Evolutionary conservation across 2,329 filamentous ascomycete genomes (phyloP).

Genomic region (Xylaria sp.): DNA sequence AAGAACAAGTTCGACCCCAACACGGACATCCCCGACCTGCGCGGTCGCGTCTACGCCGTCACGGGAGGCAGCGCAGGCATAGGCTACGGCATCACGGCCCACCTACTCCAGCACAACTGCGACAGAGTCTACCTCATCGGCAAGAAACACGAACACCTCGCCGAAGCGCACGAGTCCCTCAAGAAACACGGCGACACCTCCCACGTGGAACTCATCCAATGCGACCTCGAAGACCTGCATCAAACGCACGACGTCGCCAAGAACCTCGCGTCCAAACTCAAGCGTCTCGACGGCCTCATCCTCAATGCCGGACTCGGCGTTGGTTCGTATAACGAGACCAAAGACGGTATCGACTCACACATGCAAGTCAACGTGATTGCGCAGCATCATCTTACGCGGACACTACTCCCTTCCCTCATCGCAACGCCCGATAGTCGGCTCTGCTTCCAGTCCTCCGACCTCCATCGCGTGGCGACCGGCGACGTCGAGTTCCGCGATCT

Average conservation of each 20-base stretch:
- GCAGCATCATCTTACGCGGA: slow-evolving; percentile 44
- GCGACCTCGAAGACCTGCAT: slow-evolving; percentile 42
- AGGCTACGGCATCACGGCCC: slow-evolving; percentile 46
- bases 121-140: slow-evolving; percentile 44
- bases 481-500: slow-evolving; percentile 39
- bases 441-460: slow-evolving; percentile 45
- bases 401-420: slow-evolving; percentile 40
- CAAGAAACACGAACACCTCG: slow-evolving; percentile 44
- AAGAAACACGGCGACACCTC: slow-evolving; percentile 40
- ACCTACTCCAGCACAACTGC: slow-evolving; percentile 46
- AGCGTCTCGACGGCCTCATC: slow-evolving; percentile 42
- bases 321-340: slow-evolving; percentile 43
- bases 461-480: slow-evolving; percentile 34
- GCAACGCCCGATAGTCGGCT: slow-evolving; percentile 42
- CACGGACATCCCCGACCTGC: slow-evolving; percentile 21
- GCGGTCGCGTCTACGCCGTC: slow-evolving; percentile 39
- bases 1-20: slow-evolving; percentile 23
- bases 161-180: slow-evolving; percentile 39
- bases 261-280: slow-evolving; percentile 37
- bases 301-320: slow-evolving; percentile 47
- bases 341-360: slow-evolving; percentile 40
- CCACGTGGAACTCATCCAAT: slow-evolving; percentile 41
- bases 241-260: slow-evolving; percentile 42
- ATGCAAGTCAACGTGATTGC: slow-evolving; percentile 29
- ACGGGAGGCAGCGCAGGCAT: slow-evolving; percentile 47